These are phyloP conservation scores for Vachellia pachyceras DNA, from an alignment of 306 rosid genomes.

Conservation along the genomic window DNA sequence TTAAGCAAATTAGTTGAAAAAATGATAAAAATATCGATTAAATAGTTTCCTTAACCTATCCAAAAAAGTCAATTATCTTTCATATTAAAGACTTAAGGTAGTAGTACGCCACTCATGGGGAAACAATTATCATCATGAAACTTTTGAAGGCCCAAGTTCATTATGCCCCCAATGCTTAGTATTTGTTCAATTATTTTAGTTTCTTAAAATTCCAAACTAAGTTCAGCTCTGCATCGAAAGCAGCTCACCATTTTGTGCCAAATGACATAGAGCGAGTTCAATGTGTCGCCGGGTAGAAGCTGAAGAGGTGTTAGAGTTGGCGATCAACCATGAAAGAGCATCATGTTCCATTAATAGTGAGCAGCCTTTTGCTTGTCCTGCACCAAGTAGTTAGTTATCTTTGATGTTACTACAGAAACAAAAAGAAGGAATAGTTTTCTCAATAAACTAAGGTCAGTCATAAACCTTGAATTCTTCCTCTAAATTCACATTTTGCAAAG, in stretches of 20 bases:
- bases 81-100: no score
- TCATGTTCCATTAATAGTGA: slow-evolving; percentile 66
- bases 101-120: background rate
- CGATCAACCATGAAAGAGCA: slow-evolving; percentile 61
- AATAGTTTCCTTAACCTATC: no score
- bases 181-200: background rate
- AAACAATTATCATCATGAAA: background rate
- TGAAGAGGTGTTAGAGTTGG: slow-evolving; percentile 51
- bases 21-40: no score
- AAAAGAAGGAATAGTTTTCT: background rate
- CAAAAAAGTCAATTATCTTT: no score
- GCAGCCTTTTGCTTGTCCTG: slow-evolving; percentile 63
- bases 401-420: background rate
- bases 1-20: no score
- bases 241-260: slow-evolving; percentile 73
- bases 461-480: slow-evolving; percentile 65
- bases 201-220: background rate
- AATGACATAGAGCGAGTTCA: slow-evolving; percentile 72
- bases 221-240: background rate
- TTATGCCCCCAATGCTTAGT: background rate
- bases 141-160: slow-evolving; percentile 4
- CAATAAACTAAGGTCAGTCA: background rate
- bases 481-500: slow-evolving; percentile 75
- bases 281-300: slow-evolving; percentile 65
- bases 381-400: background rate